Conservation (phyloP, 441 rosid species). For the Geranium incanum region DNA sequence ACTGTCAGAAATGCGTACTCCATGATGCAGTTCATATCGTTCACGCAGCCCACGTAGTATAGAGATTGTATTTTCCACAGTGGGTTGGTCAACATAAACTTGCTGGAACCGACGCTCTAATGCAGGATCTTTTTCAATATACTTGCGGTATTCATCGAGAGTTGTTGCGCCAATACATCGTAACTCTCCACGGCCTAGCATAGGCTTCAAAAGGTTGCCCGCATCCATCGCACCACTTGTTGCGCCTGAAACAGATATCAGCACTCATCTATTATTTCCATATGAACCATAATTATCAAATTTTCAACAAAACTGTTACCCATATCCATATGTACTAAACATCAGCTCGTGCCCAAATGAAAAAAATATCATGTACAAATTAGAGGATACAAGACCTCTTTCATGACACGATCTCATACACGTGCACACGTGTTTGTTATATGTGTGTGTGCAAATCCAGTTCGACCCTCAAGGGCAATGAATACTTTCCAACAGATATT, state of each 20-base stretch:
- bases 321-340: neutral
- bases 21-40: constrained; percentile 86
- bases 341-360: no score
- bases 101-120: constrained; percentile 90
- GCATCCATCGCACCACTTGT: constrained; percentile 92
- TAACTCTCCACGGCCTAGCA: constrained; percentile 94
- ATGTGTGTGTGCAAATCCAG: neutral
- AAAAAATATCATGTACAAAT: neutral
- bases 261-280: neutral
- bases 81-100: constrained; percentile 76
- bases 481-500: neutral
- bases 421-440: neutral
- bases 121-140: constrained; percentile 89
- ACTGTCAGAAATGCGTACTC: constrained; percentile 65
- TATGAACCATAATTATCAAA: neutral
- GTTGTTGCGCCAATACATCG: constrained; percentile 98
- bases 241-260: constrained; percentile 24
- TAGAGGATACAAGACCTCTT: neutral
- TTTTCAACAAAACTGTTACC: neutral
- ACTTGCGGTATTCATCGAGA: constrained; percentile 71
- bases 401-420: neutral
- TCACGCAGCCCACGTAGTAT: constrained; percentile 77
- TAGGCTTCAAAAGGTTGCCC: constrained; percentile 88
- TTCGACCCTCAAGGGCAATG: neutral
- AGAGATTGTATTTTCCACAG: constrained; percentile 76